Evolutionary conservation across 805 yeast species (phyloP).

Genomic region (Wickerhamomyces chambardii): DNA sequence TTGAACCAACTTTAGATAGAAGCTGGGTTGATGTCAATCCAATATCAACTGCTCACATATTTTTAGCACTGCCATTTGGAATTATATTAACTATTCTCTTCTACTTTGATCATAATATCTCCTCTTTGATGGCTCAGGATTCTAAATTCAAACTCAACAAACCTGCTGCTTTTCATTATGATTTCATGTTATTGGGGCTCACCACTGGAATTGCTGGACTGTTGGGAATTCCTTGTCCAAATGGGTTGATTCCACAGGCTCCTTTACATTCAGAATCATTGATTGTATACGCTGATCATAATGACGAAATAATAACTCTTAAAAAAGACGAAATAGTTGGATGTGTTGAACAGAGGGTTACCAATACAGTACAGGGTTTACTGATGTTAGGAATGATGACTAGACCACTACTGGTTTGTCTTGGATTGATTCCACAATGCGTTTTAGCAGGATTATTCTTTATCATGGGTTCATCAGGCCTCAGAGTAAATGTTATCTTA

Average conservation of each 20-base stretch:
- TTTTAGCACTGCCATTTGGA: slow-evolving; percentile 91
- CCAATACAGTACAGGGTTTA: slow-evolving; percentile 80
- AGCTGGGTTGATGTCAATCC: slow-evolving; percentile 31
- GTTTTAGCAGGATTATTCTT: slow-evolving; percentile 89
- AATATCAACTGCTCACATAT: slow-evolving; percentile 58
- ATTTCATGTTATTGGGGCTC: slow-evolving; percentile 73
- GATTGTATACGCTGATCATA: slow-evolving; percentile 32
- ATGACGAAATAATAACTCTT: slow-evolving; percentile 68
- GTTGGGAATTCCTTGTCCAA: slow-evolving; percentile 91
- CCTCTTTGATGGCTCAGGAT: slow-evolving; percentile 87
- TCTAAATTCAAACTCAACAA: slow-evolving; percentile 72
- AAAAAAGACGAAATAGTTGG: slow-evolving; percentile 10
- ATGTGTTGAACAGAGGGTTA: slow-evolving; percentile 85
- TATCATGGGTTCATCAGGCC: slow-evolving; percentile 83
- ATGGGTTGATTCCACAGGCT: slow-evolving; percentile 96
- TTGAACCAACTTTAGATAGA: slow-evolving; percentile 53
- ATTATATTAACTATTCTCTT: slow-evolving; percentile 74
- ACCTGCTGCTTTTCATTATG: slow-evolving; percentile 92
- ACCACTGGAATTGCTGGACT: slow-evolving; percentile 85
- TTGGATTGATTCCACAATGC: slow-evolving; percentile 86
- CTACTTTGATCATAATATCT: slow-evolving; percentile 93
- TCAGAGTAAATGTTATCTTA: slow-evolving; percentile 58
- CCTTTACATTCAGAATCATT: slow-evolving; percentile 84
- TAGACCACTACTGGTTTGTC: slow-evolving; percentile 72
- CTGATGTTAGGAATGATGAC: slow-evolving; percentile 83